Evolutionary conservation across 164 flowering plant genomes (phyloP).

Genomic region (Stephania cephalantha): DNA sequence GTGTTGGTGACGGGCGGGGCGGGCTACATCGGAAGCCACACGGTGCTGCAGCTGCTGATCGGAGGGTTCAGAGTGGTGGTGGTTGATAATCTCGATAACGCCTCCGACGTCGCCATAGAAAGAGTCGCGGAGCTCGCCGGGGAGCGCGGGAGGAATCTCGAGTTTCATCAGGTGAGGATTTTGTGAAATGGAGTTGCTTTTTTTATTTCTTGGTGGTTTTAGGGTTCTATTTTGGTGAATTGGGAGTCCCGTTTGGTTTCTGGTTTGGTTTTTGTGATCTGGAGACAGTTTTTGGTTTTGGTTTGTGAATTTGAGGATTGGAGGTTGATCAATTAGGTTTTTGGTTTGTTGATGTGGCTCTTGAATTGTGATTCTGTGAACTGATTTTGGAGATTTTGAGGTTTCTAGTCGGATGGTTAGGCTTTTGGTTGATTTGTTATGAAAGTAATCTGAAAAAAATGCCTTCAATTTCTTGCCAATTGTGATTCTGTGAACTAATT

Average conservation of each 20-base stretch:
- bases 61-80: constrained; percentile 66
- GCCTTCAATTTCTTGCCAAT: background rate
- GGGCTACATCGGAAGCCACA: constrained; percentile 93
- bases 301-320: background rate
- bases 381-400: background rate
- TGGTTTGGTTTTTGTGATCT: background rate
- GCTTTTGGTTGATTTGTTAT: background rate
- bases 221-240: background rate
- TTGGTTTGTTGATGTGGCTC: background rate
- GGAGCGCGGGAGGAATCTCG: constrained; percentile 51
- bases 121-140: constrained; percentile 72
- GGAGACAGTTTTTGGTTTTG: background rate
- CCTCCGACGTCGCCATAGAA: constrained; percentile 55
- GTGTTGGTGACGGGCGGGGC: constrained; percentile 96
- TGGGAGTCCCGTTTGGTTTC: background rate
- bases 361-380: background rate
- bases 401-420: background rate
- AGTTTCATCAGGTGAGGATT: constrained; percentile 54
- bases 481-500: too few relatives aligned
- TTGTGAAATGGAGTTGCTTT: too few relatives aligned
- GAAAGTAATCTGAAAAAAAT: background rate
- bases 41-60: constrained; percentile 71
- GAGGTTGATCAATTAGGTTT: constrained; percentile 1
- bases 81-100: constrained; percentile 78
- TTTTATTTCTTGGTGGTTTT: background rate